Evolutionary conservation across 2,329 filamentous ascomycete genomes (phyloP).

Genomic region (Catunica adiposa): DNA sequence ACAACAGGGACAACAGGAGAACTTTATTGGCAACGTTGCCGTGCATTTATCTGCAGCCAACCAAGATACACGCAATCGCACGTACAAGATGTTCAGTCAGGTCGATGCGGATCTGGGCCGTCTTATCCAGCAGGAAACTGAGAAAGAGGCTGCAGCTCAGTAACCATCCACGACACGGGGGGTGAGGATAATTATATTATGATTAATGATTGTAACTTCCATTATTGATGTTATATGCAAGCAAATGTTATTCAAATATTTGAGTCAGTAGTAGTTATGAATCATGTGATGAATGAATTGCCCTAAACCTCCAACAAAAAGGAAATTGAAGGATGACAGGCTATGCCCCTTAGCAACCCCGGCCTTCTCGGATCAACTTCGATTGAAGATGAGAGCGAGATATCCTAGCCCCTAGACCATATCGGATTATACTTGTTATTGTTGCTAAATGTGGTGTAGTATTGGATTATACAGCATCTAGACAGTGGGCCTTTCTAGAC

Average conservation of each 20-base stretch:
- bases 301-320: too few species aligned
- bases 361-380: not conserved
- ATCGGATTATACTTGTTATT: not conserved
- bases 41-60: slow-evolving; percentile 38
- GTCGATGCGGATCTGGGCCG: slow-evolving; percentile 37
- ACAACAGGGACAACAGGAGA: slow-evolving; percentile 40
- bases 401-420: not conserved
- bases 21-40: slow-evolving; percentile 42
- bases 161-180: not conserved
- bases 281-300: too few species aligned
- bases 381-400: not conserved
- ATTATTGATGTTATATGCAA: too few species aligned
- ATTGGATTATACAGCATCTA: too few species aligned
- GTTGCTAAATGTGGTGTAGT: too few species aligned
- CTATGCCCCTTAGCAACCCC: too few species aligned
- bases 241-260: too few species aligned
- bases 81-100: slow-evolving; percentile 43
- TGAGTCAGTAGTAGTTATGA: too few species aligned
- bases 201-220: too few species aligned
- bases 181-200: too few species aligned
- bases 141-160: not conserved
- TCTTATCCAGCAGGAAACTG: slow-evolving; percentile 17
- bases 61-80: slow-evolving; percentile 37
- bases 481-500: too few species aligned
- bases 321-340: too few species aligned